A percentile compares a stretch with the other conserved stretches of the same genome.
phyloP scores from a whole-genome alignment of 78 protist genomes.

The Cavenderia fasciculata region DNA sequence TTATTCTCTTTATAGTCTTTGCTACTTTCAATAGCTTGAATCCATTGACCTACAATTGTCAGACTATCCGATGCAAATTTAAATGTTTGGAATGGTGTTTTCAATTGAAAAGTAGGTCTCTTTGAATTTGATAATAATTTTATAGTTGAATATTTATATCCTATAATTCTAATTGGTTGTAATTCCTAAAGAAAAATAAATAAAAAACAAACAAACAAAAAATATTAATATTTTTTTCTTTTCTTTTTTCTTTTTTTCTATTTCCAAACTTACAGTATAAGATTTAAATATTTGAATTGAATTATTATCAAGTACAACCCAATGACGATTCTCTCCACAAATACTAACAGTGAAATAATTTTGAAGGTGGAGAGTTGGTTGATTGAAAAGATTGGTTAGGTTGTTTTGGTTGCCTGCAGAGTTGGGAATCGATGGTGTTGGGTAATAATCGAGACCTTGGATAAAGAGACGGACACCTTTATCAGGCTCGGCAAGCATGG shows the following conservation, averaged over 20 bases:
- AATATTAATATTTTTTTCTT: too few relatives aligned
- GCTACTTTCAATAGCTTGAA: neutral
- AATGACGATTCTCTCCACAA: neutral
- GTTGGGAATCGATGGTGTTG: neutral
- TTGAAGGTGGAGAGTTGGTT: neutral
- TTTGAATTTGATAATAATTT: neutral
- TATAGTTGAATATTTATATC: neutral
- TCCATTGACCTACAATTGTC: neutral
- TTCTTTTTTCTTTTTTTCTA: neutral
- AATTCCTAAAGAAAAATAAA: neutral
- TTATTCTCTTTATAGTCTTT: slow-evolving; percentile 7
- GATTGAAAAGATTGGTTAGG: neutral
- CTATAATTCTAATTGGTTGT: slow-evolving; percentile 40
- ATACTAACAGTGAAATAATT: neutral
- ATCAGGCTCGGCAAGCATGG: neutral
- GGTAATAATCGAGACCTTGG: slow-evolving; percentile 11
- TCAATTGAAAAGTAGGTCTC: neutral
- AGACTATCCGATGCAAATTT: neutral
- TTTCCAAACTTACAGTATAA: neutral
- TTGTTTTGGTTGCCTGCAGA: too few relatives aligned
- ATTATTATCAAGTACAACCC: slow-evolving; percentile 20
- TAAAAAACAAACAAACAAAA: too few relatives aligned
- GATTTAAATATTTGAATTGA: slow-evolving; percentile 37
- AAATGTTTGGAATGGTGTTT: slow-evolving; percentile 29
- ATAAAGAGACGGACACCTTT: neutral